Conservation (phyloP, 345 rosid species). For the Eucalyptus decipiens region DNA sequence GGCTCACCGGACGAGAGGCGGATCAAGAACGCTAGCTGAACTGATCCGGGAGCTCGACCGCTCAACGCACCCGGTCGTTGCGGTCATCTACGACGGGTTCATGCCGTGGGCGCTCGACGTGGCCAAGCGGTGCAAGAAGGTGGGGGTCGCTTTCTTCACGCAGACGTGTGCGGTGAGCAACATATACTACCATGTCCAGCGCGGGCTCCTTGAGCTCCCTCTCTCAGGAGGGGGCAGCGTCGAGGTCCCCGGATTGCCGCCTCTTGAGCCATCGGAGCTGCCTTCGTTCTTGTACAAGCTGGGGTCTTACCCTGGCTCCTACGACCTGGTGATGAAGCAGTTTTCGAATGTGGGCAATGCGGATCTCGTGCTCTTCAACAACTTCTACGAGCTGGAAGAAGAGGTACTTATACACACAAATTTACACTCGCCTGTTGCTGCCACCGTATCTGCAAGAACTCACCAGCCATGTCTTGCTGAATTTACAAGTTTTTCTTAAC, state of each 20-base stretch:
- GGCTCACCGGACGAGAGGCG: not conserved
- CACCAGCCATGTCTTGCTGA: not conserved
- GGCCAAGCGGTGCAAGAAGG: slow-evolving; percentile 11
- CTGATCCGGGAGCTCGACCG: not conserved
- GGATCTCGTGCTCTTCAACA: slow-evolving; percentile 16
- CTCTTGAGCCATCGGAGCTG: slow-evolving; percentile 2
- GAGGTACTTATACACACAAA: not conserved
- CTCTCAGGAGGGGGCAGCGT: not conserved
- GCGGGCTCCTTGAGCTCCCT: slow-evolving; percentile 9
- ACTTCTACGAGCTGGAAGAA: slow-evolving; percentile 14
- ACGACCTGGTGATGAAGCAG: slow-evolving; percentile 2
- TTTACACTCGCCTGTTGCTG: not conserved
- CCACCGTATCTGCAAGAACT: not conserved
- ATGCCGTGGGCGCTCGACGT: slow-evolving; percentile 27
- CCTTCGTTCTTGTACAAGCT: slow-evolving; percentile 10
- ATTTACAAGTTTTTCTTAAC: not conserved
- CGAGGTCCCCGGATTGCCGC: slow-evolving; percentile 20
- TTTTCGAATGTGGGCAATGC: slow-evolving; percentile 11
- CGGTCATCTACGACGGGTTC: slow-evolving; percentile 12
- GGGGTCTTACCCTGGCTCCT: slow-evolving; percentile 7
- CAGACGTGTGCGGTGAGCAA: slow-evolving; percentile 19
- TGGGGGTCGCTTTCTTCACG: slow-evolving; percentile 17
- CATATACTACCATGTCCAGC: slow-evolving; percentile 4
- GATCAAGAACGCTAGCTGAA: slow-evolving; percentile 1
- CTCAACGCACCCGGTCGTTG: not conserved